Evolutionary conservation across 257 asterid genomes (phyloP).

Genomic region (Salvia splendens): DNA sequence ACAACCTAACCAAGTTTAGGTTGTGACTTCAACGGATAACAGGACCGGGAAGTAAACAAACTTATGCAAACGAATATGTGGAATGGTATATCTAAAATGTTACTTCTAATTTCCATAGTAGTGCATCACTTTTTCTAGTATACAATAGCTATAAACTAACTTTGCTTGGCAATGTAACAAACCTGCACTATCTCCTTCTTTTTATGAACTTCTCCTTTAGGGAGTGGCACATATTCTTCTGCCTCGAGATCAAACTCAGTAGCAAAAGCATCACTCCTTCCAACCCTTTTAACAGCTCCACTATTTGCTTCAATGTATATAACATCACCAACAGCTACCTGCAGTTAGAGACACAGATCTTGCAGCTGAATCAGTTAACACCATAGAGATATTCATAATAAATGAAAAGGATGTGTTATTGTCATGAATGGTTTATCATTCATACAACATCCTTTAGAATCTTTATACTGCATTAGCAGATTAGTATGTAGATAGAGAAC

Average conservation of each 20-base stretch:
- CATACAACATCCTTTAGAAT: conserved; percentile 18
- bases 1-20: too few species aligned
- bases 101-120: too few species aligned
- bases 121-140: not conserved
- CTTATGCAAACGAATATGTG: too few species aligned
- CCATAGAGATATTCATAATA: not conserved
- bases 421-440: conserved; percentile 7
- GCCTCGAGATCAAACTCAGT: conserved; percentile 98
- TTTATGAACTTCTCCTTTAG: conserved; percentile 98
- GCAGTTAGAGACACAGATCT: conserved; percentile 32
- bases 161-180: conserved; percentile 16
- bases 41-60: too few species aligned
- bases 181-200: conserved; percentile 99
- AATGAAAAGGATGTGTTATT: not conserved
- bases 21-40: too few species aligned
- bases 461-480: not conserved
- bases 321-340: conserved; percentile 99
- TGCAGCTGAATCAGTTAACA: conserved; percentile 21
- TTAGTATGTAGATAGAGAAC: not conserved
- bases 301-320: conserved; percentile 90
- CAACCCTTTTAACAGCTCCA: conserved; percentile 98
- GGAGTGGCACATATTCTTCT: conserved; percentile 96
- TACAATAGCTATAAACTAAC: not conserved
- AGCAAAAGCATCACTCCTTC: conserved; percentile 98
- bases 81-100: too few species aligned